Evolutionary conservation across 2,329 filamentous ascomycete species (phyloP), one percentile per base, ranked within the genome.

Genomic region (Neophaeococcomyces aloes): DNA sequence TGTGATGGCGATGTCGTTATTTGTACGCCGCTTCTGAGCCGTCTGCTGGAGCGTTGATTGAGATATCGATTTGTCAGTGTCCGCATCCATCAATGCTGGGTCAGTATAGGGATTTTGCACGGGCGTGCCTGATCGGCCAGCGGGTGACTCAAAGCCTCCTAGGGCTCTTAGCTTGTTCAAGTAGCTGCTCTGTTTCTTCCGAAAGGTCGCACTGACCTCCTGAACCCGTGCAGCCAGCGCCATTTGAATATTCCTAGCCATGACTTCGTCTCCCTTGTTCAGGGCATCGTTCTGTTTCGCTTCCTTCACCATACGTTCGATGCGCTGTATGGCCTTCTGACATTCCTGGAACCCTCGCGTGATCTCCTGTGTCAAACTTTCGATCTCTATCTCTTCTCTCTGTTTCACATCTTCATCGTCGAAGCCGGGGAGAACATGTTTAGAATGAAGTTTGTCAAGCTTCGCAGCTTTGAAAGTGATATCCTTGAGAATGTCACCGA

Each of bases 101-200:
- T 95, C 86, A 42, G 79, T 78, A 64, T 88, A 93, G 4, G 76
- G 75, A 48, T 79, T 80, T 51, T 75, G 68, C 21, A 69, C 63
- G 0, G 70, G 70, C 1, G 72, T 67, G 38, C 70, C 60, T 38
- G 69, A 61, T 41, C 69, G 60, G 10, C 50, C 49, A 14, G 51
- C 45, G 57, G 61, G 76, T 54, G 55, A 70, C 47, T 61, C 70
- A 63, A 68, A 74, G 57, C 80, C 79, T 48, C 79, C 77, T 61
- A 88, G 75, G 42, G 80, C 81, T 53, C 82, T 79, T 46, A 89
- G 72, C 66, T 87, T 95, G 66, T 93, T 95, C 42, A 98, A 66
- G 65, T 98, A 98, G 40, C 82, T 83, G 60, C 88, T 89, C 69
- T 98, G 91, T 69, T 95, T 96, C 73, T 96, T 98, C 57, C 91